Evolutionary conservation across 2,329 filamentous ascomycete species (phyloP).

Genomic region (Neoascochyta sp.): DNA sequence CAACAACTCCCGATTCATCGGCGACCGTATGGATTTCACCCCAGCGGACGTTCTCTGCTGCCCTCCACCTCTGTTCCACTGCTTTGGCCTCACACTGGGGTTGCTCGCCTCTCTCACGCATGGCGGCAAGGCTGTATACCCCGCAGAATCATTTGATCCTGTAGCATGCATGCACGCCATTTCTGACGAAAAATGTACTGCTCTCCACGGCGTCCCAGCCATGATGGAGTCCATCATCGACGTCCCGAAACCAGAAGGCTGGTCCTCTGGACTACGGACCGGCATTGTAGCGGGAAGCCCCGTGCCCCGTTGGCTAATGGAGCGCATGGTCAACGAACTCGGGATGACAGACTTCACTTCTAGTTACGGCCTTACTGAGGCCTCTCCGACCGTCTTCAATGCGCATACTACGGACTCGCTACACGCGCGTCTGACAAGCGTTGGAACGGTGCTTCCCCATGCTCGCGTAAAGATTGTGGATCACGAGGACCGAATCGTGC

Average conservation of each 20-base stretch:
- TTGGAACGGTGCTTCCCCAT: conserved; percentile 73
- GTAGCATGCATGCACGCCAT: conserved; percentile 63
- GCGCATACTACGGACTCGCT: conserved; percentile 71
- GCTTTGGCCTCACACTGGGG: conserved; percentile 76
- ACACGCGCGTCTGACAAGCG: conserved; percentile 63
- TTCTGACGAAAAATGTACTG: conserved; percentile 53
- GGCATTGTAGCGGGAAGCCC: conserved; percentile 77
- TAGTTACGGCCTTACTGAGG: conserved; percentile 65
- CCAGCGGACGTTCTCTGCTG: conserved; percentile 68
- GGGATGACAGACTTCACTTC: conserved; percentile 69
- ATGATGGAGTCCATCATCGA: conserved; percentile 70
- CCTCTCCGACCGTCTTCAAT: conserved; percentile 77
- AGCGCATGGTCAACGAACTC: conserved; percentile 64
- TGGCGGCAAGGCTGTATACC: conserved; percentile 72
- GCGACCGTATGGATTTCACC: conserved; percentile 69
- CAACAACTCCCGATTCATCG: conserved; percentile 46
- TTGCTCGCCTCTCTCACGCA: conserved; percentile 70
- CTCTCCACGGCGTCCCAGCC: conserved; percentile 75
- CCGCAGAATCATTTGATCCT: conserved; percentile 67
- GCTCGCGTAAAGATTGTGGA: conserved; percentile 72
- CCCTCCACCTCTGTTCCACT: conserved; percentile 80
- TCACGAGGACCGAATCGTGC: conserved; percentile 61
- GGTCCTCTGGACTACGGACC: conserved; percentile 56
- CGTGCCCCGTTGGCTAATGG: conserved; percentile 71
- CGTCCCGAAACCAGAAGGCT: conserved; percentile 46